These are phyloP conservation scores for Cytospora paraplurivora DNA, from an alignment of 2,329 filamentous ascomycete species.

Conservation along the genomic window DNA sequence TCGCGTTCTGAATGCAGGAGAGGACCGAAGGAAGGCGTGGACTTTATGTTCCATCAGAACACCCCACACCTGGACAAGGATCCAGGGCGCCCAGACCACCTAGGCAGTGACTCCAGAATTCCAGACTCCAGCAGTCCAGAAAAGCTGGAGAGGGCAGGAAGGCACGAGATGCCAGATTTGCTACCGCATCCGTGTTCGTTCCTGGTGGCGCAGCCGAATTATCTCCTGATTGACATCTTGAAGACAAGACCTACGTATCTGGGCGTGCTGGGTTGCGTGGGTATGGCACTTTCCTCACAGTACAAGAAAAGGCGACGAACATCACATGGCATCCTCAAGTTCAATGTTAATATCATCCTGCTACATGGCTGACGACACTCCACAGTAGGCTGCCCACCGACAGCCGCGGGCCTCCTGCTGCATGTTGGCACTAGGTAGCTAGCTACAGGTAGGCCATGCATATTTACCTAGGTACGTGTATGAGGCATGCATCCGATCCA, in stretches of 20 bases:
- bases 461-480: background rate
- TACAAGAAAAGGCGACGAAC: background rate
- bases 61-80: background rate
- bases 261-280: too few species aligned
- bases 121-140: too few species aligned
- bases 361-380: constrained; percentile 3
- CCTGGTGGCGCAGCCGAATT: too few species aligned
- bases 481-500: background rate
- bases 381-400: background rate
- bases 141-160: too few species aligned
- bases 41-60: background rate
- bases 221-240: too few species aligned
- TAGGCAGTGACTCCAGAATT: too few species aligned
- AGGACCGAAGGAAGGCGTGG: constrained; percentile 1
- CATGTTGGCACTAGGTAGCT: background rate
- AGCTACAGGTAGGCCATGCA: background rate
- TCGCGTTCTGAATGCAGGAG: background rate
- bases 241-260: too few species aligned
- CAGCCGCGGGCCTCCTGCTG: background rate
- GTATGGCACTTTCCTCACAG: background rate
- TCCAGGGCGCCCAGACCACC: background rate
- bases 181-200: too few species aligned
- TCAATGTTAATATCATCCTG: background rate
- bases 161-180: too few species aligned
- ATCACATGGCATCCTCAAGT: background rate